These are phyloP conservation scores for Diaporthe caulivora DNA, from an alignment of 2,329 filamentous ascomycete genomes.

Conservation along the genomic window DNA sequence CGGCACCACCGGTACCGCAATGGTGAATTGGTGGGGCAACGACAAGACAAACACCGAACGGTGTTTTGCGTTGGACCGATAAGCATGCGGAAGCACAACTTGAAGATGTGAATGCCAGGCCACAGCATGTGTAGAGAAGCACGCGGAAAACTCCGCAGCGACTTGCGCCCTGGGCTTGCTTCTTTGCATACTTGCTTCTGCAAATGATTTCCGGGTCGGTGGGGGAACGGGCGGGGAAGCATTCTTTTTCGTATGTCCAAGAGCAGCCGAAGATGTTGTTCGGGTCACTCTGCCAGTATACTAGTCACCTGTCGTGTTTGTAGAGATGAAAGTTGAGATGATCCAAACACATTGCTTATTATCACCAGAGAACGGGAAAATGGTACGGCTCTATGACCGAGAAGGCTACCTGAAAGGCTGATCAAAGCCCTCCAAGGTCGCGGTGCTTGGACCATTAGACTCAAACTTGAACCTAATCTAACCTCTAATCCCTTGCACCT, in stretches of 20 bases:
- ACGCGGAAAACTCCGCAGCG: background rate
- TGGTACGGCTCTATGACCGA: background rate
- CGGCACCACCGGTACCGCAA: conserved; percentile 39
- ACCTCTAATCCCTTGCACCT: background rate
- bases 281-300: background rate
- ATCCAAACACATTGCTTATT: background rate
- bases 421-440: background rate
- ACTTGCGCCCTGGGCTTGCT: background rate
- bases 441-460: background rate
- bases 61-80: conserved; percentile 38
- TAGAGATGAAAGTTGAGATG: background rate
- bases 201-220: no score
- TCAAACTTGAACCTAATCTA: background rate
- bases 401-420: background rate
- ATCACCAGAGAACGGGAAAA: background rate
- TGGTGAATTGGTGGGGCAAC: conserved; percentile 44
- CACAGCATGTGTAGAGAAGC: background rate
- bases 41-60: conserved; percentile 38
- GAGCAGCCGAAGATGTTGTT: background rate
- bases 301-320: background rate
- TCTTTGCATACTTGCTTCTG: background rate
- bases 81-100: background rate
- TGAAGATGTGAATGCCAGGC: no score
- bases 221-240: background rate
- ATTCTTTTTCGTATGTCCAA: background rate